Conservation (phyloP, 1,284 basidiomycete species). For the Leccinum griseonigrum region DNA sequence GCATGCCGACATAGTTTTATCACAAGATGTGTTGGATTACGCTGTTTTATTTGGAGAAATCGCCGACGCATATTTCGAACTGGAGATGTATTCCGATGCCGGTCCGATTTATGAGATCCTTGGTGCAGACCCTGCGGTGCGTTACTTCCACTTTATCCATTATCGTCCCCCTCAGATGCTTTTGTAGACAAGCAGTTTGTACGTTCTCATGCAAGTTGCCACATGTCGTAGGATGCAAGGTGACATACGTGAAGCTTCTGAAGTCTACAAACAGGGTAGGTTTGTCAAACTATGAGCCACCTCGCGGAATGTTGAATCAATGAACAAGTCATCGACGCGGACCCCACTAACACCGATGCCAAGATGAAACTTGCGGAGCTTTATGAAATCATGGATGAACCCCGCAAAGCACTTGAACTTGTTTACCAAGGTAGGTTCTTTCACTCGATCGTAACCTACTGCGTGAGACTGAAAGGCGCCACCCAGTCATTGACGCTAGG, state of each 20-base stretch:
- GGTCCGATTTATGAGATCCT: conserved; percentile 21
- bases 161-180: neutral
- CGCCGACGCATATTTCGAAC: conserved; percentile 80
- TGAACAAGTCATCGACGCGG: conserved; percentile 62
- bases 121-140: conserved; percentile 20
- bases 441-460: neutral
- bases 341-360: conserved; percentile 75
- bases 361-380: conserved; percentile 89
- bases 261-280: conserved; percentile 81
- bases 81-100: conserved; percentile 43
- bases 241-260: conserved; percentile 71
- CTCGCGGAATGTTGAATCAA: conserved; percentile 1
- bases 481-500: conserved; percentile 19
- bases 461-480: neutral
- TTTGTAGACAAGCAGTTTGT: conserved; percentile 19
- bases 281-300: neutral
- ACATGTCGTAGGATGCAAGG: conserved; percentile 53
- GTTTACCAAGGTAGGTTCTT: conserved; percentile 73
- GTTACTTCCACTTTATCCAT: neutral
- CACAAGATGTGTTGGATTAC: conserved; percentile 73
- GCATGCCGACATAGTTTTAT: conserved; percentile 71
- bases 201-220: conserved; percentile 24
- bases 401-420: conserved; percentile 79
- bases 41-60: conserved; percentile 79
- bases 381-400: conserved; percentile 80